Percentiles rank a stretch among this genome's conserved stretches.
Conservation (phyloP, 1,284 basidiomycete species). For the Cutaneotrichosporon arboriforme region DNA sequence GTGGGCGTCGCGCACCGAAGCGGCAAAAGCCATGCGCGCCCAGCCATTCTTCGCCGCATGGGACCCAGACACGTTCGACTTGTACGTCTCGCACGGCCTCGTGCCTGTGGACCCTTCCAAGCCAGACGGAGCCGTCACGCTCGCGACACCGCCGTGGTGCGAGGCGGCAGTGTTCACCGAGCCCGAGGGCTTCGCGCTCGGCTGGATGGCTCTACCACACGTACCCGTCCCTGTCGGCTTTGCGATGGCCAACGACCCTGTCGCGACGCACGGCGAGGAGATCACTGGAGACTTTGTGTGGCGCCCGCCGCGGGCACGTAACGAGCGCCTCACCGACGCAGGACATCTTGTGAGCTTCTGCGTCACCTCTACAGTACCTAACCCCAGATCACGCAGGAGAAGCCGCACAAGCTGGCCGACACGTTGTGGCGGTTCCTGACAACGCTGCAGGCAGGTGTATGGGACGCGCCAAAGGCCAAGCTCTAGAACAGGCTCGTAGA, state of each 20-base stretch:
- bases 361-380: background rate
- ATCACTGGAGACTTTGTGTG: conserved; percentile 33
- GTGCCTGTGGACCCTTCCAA: conserved; percentile 37
- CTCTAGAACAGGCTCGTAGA: conserved; percentile 1
- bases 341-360: conserved; percentile 34
- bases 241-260: conserved; percentile 19
- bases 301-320: conserved; percentile 24
- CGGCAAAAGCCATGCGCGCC: conserved; percentile 51
- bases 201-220: conserved; percentile 32
- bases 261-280: conserved; percentile 27
- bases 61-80: conserved; percentile 59
- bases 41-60: conserved; percentile 42
- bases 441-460: conserved; percentile 12
- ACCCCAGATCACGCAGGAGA: conserved; percentile 34
- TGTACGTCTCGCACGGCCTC: conserved; percentile 65
- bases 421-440: conserved; percentile 31
- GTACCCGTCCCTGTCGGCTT: conserved; percentile 34
- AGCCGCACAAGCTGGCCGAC: conserved; percentile 31
- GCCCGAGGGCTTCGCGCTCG: conserved; percentile 24
- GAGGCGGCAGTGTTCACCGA: conserved; percentile 36
- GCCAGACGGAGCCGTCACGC: conserved; percentile 18
- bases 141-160: conserved; percentile 32
- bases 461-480: conserved; percentile 8
- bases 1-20: conserved; percentile 6
- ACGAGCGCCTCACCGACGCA: conserved; percentile 31